phyloP scores from a whole-genome alignment of 768 basidiomycete species.

The Hericium erinaceus region DNA sequence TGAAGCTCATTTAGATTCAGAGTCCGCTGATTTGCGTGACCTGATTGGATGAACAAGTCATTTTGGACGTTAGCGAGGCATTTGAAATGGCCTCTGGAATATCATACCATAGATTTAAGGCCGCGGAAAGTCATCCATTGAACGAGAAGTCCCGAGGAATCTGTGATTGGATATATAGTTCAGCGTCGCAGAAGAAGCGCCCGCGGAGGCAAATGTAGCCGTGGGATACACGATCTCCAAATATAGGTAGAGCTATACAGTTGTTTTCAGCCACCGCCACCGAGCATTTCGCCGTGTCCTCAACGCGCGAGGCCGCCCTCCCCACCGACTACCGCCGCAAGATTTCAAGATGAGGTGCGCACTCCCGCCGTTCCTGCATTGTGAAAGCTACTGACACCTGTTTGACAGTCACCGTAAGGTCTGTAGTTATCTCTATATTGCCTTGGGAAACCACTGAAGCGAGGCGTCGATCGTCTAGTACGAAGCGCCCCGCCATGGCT shows the following conservation, averaged over 20 bases:
- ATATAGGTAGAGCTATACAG: conserved; percentile 5
- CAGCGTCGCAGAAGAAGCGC: too few relatives aligned
- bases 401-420: conserved; percentile 80
- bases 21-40: too few relatives aligned
- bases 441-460: conserved; percentile 17
- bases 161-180: too few relatives aligned
- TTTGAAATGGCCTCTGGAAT: too few relatives aligned
- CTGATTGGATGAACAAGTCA: too few relatives aligned
- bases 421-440: conserved; percentile 13
- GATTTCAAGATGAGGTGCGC: conserved; percentile 31
- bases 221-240: not conserved
- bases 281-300: not conserved
- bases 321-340: conserved; percentile 11
- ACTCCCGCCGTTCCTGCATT: not conserved
- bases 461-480: conserved; percentile 44
- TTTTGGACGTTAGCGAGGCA: too few relatives aligned
- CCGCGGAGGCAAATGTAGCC: not conserved
- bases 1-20: too few relatives aligned
- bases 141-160: too few relatives aligned
- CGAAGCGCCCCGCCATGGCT: conserved; percentile 98
- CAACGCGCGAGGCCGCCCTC: not conserved
- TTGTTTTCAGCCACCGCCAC: conserved; percentile 10
- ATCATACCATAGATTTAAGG: too few relatives aligned
- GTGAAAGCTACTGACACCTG: too few relatives aligned
- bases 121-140: too few relatives aligned